Conservation (phyloP, 768 basidiomycete species). For the Leucosporidium creatinivorum region DNA sequence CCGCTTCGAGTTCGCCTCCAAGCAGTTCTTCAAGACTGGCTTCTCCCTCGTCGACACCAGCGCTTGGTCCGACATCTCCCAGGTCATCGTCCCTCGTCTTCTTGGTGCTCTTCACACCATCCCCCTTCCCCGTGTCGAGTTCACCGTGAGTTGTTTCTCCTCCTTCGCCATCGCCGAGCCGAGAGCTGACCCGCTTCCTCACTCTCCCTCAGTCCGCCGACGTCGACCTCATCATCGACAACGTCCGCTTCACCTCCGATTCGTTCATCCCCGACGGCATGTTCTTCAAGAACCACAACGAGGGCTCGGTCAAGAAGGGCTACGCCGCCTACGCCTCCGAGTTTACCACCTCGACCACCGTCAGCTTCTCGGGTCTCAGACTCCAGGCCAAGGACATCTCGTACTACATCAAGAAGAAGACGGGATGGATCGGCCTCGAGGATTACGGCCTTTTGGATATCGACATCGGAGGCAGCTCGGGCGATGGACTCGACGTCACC, state of each 20-base stretch:
- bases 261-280: slow-evolving; percentile 46
- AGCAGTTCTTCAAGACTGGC: slow-evolving; percentile 41
- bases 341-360: slow-evolving; percentile 41
- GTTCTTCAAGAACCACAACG: slow-evolving; percentile 43
- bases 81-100: slow-evolving; percentile 43
- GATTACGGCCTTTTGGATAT: slow-evolving; percentile 44
- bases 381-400: slow-evolving; percentile 43
- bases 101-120: slow-evolving; percentile 44
- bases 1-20: slow-evolving; percentile 40
- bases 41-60: slow-evolving; percentile 40
- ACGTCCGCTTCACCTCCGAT: slow-evolving; percentile 43
- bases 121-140: slow-evolving; percentile 44
- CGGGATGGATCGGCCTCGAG: slow-evolving; percentile 41
- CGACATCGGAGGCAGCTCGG: slow-evolving; percentile 38
- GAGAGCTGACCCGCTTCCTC: not conserved
- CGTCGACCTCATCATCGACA: slow-evolving; percentile 43
- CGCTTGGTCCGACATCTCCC: slow-evolving; percentile 43
- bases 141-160: slow-evolving; percentile 30
- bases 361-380: slow-evolving; percentile 43
- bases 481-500: slow-evolving; percentile 24
- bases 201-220: slow-evolving; percentile 35
- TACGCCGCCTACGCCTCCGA: slow-evolving; percentile 45
- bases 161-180: too few species aligned
- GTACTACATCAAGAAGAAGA: slow-evolving; percentile 45
- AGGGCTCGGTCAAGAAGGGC: slow-evolving; percentile 41